Base-by-base conservation (phyloP, 2,329 filamentous ascomycete genomes). In the Hymenoscyphus fraxineus region DNA sequence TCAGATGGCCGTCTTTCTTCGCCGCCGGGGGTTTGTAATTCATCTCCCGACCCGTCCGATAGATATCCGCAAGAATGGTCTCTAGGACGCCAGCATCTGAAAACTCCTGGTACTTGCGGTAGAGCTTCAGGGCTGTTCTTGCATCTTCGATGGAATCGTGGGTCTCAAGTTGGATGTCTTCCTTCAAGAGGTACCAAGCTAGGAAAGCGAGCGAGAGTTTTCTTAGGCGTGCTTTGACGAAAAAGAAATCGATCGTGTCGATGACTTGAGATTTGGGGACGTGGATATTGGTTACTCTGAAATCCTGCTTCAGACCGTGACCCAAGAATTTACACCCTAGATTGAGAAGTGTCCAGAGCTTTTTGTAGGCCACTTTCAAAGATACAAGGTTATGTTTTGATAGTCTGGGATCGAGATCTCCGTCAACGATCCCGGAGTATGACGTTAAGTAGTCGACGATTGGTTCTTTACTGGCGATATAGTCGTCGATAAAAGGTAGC, bases 131-230 rank as follows among this genome's bases (percentile, higher is more conserved):
- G 0, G 96, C 95, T 51, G 94, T 97, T 32, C 90, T 85, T 0
- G 95, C 93, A 76, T 99, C 95, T 77, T 98, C 95, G 70, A 99
- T 96, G 12, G 90, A 94, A 77, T 99, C 95, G 77, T 99, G 96
- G 6, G 88, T 92, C 69, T 92, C 90, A 73, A 92, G 84, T 77
- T 99, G 96, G 66, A 99, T 97, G 73, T 94, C 92, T 77, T 98
- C 92, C 72, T 93, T 93, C 54, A 99, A 86, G 9, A 99, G 83
- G 61, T 88, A 88, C 90, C 93, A 97, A 0, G 95, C 93, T 19
- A 99, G 80, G 76, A 97, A 98, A 35, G 94, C 91, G 22, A 99
- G 82, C 7, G 90, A 95, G 1, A 99, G 85, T 74, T 93, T 95
- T n/a, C 96, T 88, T 61, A 92, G 85, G 39, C 92, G 89, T 16